Base-by-base conservation (phyloP, 352 stramenopile genomes). In the Phytophthora quininea region DNA sequence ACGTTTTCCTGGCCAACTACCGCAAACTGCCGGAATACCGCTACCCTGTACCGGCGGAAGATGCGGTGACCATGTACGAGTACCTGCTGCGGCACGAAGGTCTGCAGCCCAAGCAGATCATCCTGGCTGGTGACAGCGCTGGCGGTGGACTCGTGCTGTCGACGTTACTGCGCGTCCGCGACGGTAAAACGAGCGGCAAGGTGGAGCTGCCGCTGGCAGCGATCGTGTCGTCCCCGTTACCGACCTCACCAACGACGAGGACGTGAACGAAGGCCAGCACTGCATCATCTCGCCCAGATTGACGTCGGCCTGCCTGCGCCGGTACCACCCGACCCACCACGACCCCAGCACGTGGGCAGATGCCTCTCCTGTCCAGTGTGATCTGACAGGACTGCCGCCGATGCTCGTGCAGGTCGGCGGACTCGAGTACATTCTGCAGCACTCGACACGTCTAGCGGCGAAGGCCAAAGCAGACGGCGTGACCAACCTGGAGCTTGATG, bases 1-100 rank as follows among this genome's bases (percentile, higher is more conserved):
- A 79, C 24, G 24, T 74, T 15, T 60, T 79, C 24, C 33, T 76
- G 8, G 68, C 46, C 24, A 74, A 80, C 51, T 80, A 77, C 48
- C 68, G 53, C 40, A 80, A 80, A 35, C 50, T 63, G 2, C 69
- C 65, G 19, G 64, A 71, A 33, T 33, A 73, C 50, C 37, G 30
- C 11, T 79, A 69, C 37, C 71, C 71, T 19, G 51, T 38, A 12
- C 58, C 51, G 11, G 58, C 38, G 14, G 49, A 76, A 19, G 67
- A 79, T 30, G 63, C 63, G 9, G 33, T 69, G 3, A 63, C 71
- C 0, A 64, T 70, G 49, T 79, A 79, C 48, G 40, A 64, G 7
- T 63, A 72, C 40, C 24, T 76, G 40, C 19, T 76, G n/a, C 32
- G 63, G n/a, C 38, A 71, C 29, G 47, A 68, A 14, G 40, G 45